Conservation (phyloP, 441 rosid species). For the Gossypium trilobum region DNA sequence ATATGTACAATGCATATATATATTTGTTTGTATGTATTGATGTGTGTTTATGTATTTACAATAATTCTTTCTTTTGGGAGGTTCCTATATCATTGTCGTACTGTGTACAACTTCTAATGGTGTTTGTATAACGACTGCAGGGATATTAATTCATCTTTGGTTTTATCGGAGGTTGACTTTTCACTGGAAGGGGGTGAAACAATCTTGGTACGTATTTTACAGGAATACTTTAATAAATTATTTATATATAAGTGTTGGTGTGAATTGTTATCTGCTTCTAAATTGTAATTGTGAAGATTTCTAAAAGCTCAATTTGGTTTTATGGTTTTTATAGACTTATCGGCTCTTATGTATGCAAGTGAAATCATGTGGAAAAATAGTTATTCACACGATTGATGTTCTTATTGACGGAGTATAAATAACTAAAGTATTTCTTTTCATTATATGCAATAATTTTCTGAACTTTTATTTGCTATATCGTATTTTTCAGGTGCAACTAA, state of each 20-base stretch:
- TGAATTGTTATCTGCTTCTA: background rate
- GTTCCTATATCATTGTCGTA: background rate
- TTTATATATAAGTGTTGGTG: background rate
- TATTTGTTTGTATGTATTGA: background rate
- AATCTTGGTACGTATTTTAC: slow-evolving; percentile 50
- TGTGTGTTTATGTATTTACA: background rate
- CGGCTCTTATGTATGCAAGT: background rate
- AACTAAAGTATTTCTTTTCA: background rate
- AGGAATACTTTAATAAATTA: background rate
- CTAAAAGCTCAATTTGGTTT: background rate
- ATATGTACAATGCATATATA: background rate
- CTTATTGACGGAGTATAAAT: background rate
- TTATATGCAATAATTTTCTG: background rate
- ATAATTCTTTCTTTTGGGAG: background rate
- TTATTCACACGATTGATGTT: background rate
- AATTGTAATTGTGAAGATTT: background rate
- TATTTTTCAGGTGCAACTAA: slow-evolving; percentile 64
- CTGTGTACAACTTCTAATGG: slow-evolving; percentile 11
- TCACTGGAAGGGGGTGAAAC: slow-evolving; percentile 55
- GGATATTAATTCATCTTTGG: slow-evolving; percentile 41
- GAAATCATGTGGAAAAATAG: background rate
- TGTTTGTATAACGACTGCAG: slow-evolving; percentile 32
- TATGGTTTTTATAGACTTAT: background rate
- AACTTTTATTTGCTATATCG: slow-evolving; percentile 5
- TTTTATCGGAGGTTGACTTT: slow-evolving; percentile 61